Conservation (phyloP, 1,284 basidiomycete species). For the Puccinia polysora region DNA sequence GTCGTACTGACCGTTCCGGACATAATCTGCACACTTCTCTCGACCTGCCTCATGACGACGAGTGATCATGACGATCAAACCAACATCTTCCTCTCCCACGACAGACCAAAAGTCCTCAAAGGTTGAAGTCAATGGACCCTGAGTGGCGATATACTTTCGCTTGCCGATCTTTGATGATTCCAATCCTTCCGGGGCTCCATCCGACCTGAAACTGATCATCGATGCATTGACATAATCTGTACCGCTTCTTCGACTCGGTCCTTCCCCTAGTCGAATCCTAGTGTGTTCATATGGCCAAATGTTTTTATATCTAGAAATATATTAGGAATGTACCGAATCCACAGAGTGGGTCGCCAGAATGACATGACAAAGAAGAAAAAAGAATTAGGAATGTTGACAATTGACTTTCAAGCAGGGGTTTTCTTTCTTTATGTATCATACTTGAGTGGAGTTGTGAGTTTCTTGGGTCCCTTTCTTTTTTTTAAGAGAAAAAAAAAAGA, state of each 20-base stretch:
- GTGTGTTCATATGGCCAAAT: slow-evolving; percentile 94
- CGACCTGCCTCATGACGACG: slow-evolving; percentile 81
- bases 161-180: slow-evolving; percentile 54
- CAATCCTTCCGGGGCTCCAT: not conserved
- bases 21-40: slow-evolving; percentile 88
- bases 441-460: no score
- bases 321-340: no score
- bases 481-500: not conserved
- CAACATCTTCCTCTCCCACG: slow-evolving; percentile 59
- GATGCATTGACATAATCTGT: slow-evolving; percentile 89
- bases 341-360: no score
- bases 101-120: slow-evolving; percentile 87
- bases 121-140: slow-evolving; percentile 85
- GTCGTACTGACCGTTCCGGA: slow-evolving; percentile 70
- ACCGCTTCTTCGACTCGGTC: not conserved
- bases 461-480: no score
- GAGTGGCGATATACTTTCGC: slow-evolving; percentile 86
- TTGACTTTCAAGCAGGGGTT: no score
- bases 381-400: no score
- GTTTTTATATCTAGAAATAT: slow-evolving; percentile 68
- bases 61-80: slow-evolving; percentile 72
- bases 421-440: no score
- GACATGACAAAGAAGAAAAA: no score
- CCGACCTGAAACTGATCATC: slow-evolving; percentile 66
- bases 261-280: slow-evolving; percentile 48